Percentiles rank a stretch among this genome's conserved stretches.
phyloP scores from a whole-genome alignment of 805 yeast genomes.

The Candida saitoana region DNA sequence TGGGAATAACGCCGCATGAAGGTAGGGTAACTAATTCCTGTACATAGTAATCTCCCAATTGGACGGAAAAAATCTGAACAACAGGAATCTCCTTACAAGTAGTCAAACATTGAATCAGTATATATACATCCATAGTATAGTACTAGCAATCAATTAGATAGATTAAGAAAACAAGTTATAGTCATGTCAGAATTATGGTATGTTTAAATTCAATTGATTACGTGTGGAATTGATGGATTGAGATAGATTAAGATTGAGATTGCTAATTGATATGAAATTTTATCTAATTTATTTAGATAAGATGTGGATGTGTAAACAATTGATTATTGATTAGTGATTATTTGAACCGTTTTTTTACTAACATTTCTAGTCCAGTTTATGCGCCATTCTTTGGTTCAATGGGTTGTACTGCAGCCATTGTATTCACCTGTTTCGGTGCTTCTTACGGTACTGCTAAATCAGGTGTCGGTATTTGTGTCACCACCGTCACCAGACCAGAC shows the following conservation, averaged over 20 bases:
- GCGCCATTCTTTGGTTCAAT: constrained; percentile 98
- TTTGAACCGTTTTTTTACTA: constrained; percentile 12
- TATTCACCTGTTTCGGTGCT: constrained; percentile 98
- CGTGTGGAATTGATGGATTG: neutral
- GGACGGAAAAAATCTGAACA: no score
- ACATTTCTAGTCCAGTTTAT: constrained; percentile 58
- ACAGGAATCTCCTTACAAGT: neutral
- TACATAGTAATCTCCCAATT: no score
- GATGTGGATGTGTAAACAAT: no score
- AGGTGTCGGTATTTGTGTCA: constrained; percentile 99
- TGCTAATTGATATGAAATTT: no score
- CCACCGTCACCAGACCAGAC: constrained; percentile 96
- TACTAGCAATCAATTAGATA: neutral
- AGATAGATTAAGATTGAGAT: neutral
- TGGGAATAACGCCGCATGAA: neutral
- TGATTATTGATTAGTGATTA: no score
- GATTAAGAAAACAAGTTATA: neutral
- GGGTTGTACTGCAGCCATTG: constrained; percentile 99
- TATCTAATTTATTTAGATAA: no score
- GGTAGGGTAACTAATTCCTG: no score
- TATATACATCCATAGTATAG: no score
- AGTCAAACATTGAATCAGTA: neutral
- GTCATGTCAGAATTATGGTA: constrained; percentile 74
- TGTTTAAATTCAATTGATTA: constrained; percentile 22
- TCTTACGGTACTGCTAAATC: constrained; percentile 99